Evolutionary conservation across 495 filamentous ascomycete species (phyloP).

Genomic region (Tetracladium marchalianum): DNA sequence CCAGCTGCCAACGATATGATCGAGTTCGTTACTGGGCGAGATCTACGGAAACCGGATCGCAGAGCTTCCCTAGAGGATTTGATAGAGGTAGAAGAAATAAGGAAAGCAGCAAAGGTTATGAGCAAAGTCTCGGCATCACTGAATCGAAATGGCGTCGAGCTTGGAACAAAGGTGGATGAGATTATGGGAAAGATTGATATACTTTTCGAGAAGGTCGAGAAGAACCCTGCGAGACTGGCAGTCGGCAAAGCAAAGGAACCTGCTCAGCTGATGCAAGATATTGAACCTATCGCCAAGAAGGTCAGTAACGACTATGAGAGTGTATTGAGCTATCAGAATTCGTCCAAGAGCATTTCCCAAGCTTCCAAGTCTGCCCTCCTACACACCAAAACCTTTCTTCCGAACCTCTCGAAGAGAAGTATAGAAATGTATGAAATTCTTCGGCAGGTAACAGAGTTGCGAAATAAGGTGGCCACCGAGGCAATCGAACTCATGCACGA

Average conservation of each 20-base stretch:
- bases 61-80: constrained; percentile 58
- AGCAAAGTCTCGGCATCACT: constrained; percentile 35
- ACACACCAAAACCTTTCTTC: constrained; percentile 82
- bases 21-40: constrained; percentile 40
- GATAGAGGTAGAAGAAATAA: constrained; percentile 55
- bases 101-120: constrained; percentile 47
- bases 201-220: constrained; percentile 38
- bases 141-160: constrained; percentile 31
- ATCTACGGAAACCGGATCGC: constrained; percentile 29
- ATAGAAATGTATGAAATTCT: constrained; percentile 67
- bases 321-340: constrained; percentile 56
- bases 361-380: constrained; percentile 77
- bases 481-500: constrained; percentile 64
- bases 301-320: constrained; percentile 80
- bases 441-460: constrained; percentile 50
- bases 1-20: constrained; percentile 41
- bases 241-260: constrained; percentile 31
- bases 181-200: constrained; percentile 35
- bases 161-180: constrained; percentile 34
- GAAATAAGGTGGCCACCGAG: constrained; percentile 47
- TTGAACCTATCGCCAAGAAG: constrained; percentile 76
- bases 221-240: constrained; percentile 26
- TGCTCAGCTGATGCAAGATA: constrained; percentile 61
- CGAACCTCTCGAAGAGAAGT: constrained; percentile 59
- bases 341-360: constrained; percentile 62